Conservation (phyloP, 106 monocot genomes). For the Dioscorea alata region DNA sequence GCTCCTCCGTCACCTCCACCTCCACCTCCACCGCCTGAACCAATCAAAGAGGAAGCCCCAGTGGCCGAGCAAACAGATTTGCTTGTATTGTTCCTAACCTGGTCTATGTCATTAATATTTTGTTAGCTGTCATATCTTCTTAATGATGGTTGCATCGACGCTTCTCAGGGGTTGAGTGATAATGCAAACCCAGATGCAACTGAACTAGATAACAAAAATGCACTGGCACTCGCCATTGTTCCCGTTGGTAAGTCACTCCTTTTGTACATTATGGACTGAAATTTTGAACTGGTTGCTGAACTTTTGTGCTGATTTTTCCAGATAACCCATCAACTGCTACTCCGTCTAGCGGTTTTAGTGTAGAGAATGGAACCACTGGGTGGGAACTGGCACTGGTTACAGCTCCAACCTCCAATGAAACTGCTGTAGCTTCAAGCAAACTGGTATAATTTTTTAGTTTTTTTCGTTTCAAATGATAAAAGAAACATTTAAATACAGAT, state of each 20-base stretch:
- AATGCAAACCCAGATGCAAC: constrained; percentile 41
- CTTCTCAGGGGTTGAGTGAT: constrained; percentile 47
- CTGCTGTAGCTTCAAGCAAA: constrained; percentile 60
- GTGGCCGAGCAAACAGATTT: constrained; percentile 42
- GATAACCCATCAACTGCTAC: constrained; percentile 43
- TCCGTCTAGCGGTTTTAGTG: constrained; percentile 12
- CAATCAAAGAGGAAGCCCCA: constrained; percentile 37
- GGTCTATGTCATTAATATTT: too few species aligned
- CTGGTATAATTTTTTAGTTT: constrained; percentile 32
- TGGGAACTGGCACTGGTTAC: constrained; percentile 95
- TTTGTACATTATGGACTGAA: background rate
- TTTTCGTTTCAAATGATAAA: too few species aligned
- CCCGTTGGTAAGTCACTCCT: constrained; percentile 62
- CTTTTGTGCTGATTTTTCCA: constrained; percentile 17
- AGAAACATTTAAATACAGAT: too few species aligned
- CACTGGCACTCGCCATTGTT: constrained; percentile 88
- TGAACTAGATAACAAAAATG: constrained; percentile 78
- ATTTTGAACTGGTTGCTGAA: background rate
- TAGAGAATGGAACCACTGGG: constrained; percentile 47
- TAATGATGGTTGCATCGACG: background rate
- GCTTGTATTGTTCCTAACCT: constrained; percentile 30
- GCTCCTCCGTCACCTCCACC: constrained; percentile 22
- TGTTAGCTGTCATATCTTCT: too few species aligned
- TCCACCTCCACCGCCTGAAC: constrained; percentile 42
- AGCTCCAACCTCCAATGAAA: constrained; percentile 80